Evolutionary conservation across 2,329 filamentous ascomycete species (phyloP).

Genomic region (Malbranchea cinnamomea): DNA sequence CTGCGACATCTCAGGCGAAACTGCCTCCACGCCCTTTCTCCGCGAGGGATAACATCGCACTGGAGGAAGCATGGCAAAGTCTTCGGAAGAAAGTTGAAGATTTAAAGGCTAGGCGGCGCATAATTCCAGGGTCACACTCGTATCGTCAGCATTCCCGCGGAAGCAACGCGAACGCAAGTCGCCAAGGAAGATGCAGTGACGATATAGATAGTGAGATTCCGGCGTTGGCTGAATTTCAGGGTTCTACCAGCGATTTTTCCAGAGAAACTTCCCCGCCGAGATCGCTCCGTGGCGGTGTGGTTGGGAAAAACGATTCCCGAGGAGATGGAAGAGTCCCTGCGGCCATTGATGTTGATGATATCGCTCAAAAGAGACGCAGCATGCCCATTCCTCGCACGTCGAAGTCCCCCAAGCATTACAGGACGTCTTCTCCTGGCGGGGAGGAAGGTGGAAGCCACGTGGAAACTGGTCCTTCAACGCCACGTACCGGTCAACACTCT

Average conservation of each 20-base stretch:
- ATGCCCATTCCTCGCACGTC: conserved; percentile 17
- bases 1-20: conserved; percentile 36
- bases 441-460: conserved; percentile 15
- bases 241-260: too few species aligned
- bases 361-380: conserved; percentile 19
- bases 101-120: conserved; percentile 6
- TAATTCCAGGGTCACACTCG: too few species aligned
- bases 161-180: too few species aligned
- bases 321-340: too few species aligned
- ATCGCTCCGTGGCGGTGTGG: too few species aligned
- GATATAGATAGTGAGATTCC: too few species aligned
- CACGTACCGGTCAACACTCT: conserved; percentile 15
- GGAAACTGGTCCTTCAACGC: conserved; percentile 11
- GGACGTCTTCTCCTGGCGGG: conserved; percentile 13
- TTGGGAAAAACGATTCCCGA: too few species aligned
- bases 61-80: conserved; percentile 63
- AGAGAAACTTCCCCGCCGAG: too few species aligned
- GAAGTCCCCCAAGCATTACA: conserved; percentile 17
- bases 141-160: too few species aligned
- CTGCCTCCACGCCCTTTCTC: conserved; percentile 64
- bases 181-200: too few species aligned
- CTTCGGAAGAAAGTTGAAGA: conserved; percentile 25
- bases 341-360: conserved; percentile 7
- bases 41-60: conserved; percentile 58
- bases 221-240: too few species aligned